Percentiles rank a stretch among this genome's conserved stretches.
phyloP scores from a whole-genome alignment of 129 eudicot genomes.

The Helianthus annuus region HanXRQr2.0-SUNRISE NC_035443.2:160051189-160051688 shows the following conservation, averaged over 20 bases:
- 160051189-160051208: too few species aligned
- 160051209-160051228: too few species aligned
- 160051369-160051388: too few species aligned
- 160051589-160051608: conserved; percentile 93
- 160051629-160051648: conserved; percentile 94
- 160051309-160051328: too few species aligned
- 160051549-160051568: not conserved
- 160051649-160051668: conserved; percentile 62
- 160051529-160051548: not conserved
- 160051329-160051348: too few species aligned
- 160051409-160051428: not conserved
- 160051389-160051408: too few species aligned
- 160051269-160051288: too few species aligned
- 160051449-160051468: not conserved
- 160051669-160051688: conserved; percentile 33
- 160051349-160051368: too few species aligned
- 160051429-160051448: not conserved
- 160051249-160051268: too few species aligned
- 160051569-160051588: conserved; percentile 13
- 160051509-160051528: not conserved
- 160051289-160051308: too few species aligned
- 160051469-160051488: not conserved
- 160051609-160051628: conserved; percentile 91
- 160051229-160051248: too few species aligned
- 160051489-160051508: not conserved